Base-by-base conservation (phyloP, 345 rosid species). In the Arabis hirsuta region DNA sequence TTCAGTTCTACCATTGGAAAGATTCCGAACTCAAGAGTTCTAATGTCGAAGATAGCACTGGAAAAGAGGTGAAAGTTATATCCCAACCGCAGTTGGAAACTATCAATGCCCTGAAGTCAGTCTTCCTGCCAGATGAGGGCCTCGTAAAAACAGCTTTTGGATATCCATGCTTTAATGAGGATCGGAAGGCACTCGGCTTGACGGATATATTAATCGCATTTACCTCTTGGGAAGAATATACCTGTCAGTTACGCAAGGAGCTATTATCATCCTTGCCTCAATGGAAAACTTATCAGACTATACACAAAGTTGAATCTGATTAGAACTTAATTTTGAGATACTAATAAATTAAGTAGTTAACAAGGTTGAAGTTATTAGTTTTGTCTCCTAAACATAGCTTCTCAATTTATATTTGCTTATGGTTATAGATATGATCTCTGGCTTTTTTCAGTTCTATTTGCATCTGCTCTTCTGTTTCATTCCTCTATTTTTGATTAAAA, bases 1-100 rank as follows among this genome's bases (percentile, higher is more conserved):
- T 84, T 56, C 91, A 89, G 52, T 94, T 81, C 79, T 86, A 76
- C 68, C 61, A 51, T 16, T 88, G 96, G 91, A 87, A 81, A 82
- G 81, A 78, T 39, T 68, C 76, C 2, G 82, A 80, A 57, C 56
- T 76, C 27, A 60, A 9, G 52, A 41, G 46, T 64, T 68, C 53
- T 1, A 45, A 27, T 20, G 48, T 13, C 10, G 62, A 74, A 57
- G 41, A 42, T 8, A 71, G 69, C 58, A 24, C 63, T 2, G 73
- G 67, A 55, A 60, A 60, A 57, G 78, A 74, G 24, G 65, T 62
- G 43, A 65, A 57, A 55, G 59, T 54, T 55, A 60, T 85, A 14
- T 82, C 91, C 0, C 71, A 67, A 46, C 69, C 82, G 16, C 89
- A 89, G 58, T 31, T 27, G 55, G 81, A 82, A 72, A 81, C 65